Evolutionary conservation across 371 early-diverging fungal species (phyloP).

Genomic region (Mucor plumbeus): DNA sequence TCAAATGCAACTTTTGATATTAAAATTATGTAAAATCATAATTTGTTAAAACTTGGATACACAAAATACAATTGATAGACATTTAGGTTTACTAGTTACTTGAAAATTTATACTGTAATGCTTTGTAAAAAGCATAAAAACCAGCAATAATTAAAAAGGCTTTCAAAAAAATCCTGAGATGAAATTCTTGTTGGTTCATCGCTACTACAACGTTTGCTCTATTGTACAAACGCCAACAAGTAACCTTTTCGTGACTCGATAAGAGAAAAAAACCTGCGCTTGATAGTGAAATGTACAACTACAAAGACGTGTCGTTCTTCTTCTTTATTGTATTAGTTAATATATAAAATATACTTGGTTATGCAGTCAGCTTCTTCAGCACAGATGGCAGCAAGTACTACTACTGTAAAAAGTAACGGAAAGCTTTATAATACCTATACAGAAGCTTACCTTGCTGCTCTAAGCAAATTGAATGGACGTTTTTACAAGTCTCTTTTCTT

Average conservation of each 20-base stretch:
- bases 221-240: too few species aligned
- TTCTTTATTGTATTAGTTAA: conserved; percentile 2
- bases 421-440: conserved; percentile 11
- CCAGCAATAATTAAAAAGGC: too few species aligned
- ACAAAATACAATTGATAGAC: too few species aligned
- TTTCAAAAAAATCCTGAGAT: too few species aligned
- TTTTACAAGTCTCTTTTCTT: conserved; percentile 1
- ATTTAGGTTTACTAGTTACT: too few species aligned
- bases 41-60: too few species aligned
- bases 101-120: too few species aligned
- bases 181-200: too few species aligned
- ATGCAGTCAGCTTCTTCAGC: conserved; percentile 13
- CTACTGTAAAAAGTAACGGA: background rate
- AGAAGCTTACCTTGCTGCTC: conserved; percentile 8
- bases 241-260: background rate
- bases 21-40: too few species aligned
- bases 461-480: background rate
- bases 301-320: conserved; percentile 2
- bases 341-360: background rate
- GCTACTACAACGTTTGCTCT: too few species aligned
- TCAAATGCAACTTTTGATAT: too few species aligned
- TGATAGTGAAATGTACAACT: background rate
- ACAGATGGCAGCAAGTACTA: conserved; percentile 1
- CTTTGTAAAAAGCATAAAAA: too few species aligned
- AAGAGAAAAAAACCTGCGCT: background rate